A percentile compares a stretch with the other conserved stretches of the same genome.
phyloP scores from a whole-genome alignment of 2,329 filamentous ascomycete species.

The Trichoderma endophyticum region DNA sequence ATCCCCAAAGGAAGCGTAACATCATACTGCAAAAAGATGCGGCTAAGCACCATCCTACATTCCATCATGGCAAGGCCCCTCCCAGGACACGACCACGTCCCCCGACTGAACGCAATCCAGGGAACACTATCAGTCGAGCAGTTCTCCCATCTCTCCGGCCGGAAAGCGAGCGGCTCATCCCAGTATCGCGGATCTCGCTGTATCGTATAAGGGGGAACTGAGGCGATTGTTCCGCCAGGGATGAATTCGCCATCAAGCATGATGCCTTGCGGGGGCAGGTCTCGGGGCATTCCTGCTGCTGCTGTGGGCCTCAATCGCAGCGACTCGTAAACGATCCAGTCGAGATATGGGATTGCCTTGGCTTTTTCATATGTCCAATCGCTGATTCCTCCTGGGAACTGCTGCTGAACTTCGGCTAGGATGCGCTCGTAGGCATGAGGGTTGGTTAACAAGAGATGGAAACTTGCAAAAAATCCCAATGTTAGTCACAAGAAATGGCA shows the following conservation, averaged over 20 bases:
- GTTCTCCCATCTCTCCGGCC: constrained; percentile 34
- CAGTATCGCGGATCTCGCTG: constrained; percentile 23
- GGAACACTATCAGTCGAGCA: not conserved
- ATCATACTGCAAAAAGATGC: constrained; percentile 9
- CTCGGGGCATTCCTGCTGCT: constrained; percentile 33
- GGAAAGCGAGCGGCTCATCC: constrained; percentile 26
- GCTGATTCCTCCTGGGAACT: not conserved
- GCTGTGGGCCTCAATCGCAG: constrained; percentile 39
- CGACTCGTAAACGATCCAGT: constrained; percentile 39
- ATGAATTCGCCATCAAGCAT: constrained; percentile 31
- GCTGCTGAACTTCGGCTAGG: not conserved
- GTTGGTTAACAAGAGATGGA: not conserved
- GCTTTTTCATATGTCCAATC: constrained; percentile 19
- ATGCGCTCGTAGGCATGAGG: not conserved
- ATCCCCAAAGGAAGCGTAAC: constrained; percentile 25
- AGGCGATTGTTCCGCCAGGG: constrained; percentile 36
- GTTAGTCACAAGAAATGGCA: not conserved
- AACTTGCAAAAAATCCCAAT: not conserved
- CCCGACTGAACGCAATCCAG: constrained; percentile 20
- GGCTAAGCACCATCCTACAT: constrained; percentile 18
- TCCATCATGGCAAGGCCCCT: constrained; percentile 37
- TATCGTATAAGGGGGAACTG: constrained; percentile 22
- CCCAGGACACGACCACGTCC: constrained; percentile 34
- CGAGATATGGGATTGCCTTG: constrained; percentile 24
- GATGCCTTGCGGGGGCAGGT: constrained; percentile 37